Percentiles rank a stretch among this genome's conserved stretches.
Conservation (phyloP, 306 rosid species). For the Gastrolobium villosum region DNA sequence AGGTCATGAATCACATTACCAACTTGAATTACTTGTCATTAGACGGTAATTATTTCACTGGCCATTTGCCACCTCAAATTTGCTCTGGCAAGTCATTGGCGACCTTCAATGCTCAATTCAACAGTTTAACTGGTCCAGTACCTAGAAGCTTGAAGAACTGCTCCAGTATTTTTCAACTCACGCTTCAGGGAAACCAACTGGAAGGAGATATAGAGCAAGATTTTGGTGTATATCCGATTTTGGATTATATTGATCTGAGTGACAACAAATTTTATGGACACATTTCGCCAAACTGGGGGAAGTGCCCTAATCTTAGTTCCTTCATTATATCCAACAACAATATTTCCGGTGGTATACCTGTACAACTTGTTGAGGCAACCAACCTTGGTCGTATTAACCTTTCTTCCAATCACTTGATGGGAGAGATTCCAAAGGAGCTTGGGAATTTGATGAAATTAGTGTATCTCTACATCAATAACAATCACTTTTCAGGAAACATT, state of each 20-base stretch:
- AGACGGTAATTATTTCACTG: background rate
- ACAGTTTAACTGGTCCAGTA: constrained; percentile 31
- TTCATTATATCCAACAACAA: constrained; percentile 37
- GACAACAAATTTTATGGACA: constrained; percentile 46
- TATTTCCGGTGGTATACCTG: constrained; percentile 40
- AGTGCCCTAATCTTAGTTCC: background rate
- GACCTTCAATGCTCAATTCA: background rate
- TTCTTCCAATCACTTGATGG: constrained; percentile 37
- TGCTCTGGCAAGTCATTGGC: background rate
- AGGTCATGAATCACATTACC: background rate
- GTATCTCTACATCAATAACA: constrained; percentile 15
- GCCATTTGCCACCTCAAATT: constrained; percentile 16
- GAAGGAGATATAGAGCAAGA: constrained; percentile 49
- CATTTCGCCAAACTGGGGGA: constrained; percentile 46
- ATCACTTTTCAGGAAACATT: constrained; percentile 33
- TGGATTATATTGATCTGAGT: constrained; percentile 41
- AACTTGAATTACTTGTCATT: rapidly evolving
- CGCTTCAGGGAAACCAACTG: constrained; percentile 43
- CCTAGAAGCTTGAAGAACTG: constrained; percentile 41
- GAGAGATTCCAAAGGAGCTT: constrained; percentile 51
- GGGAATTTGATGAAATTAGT: background rate
- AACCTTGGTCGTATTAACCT: constrained; percentile 37
- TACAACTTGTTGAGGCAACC: background rate
- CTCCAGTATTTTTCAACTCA: constrained; percentile 37
- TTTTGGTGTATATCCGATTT: constrained; percentile 50